These are phyloP conservation scores for Amaranthus palmeri DNA, from an alignment of 148 eudicot species.

Conservation along the genomic window DNA sequence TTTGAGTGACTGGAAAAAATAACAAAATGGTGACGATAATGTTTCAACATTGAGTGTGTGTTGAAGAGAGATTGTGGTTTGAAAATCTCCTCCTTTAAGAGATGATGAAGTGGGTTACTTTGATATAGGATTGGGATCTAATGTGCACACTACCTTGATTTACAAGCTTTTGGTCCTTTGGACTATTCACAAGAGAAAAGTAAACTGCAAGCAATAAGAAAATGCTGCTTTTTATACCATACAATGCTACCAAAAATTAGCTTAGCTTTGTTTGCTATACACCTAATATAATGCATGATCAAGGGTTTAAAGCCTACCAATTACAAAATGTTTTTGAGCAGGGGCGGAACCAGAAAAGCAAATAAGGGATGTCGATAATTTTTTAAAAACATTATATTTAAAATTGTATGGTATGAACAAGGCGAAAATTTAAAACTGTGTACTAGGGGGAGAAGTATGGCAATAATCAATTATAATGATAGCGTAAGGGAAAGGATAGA, in stretches of 20 bases:
- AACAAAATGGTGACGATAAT: background rate
- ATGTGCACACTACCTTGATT: constrained; percentile 8
- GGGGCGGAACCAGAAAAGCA: too few relatives aligned
- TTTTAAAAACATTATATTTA: too few relatives aligned
- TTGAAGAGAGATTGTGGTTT: background rate
- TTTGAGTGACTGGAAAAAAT: background rate
- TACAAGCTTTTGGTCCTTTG: background rate
- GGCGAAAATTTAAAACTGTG: too few relatives aligned
- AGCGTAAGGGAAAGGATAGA: too few relatives aligned
- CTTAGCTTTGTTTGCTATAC: constrained; percentile 16
- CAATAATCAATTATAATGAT: too few relatives aligned
- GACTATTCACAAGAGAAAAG: background rate
- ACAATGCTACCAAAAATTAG: constrained; percentile 6
- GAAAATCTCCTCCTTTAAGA: constrained; percentile 7
- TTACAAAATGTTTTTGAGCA: background rate
- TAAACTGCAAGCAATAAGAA: background rate
- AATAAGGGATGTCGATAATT: too few relatives aligned
- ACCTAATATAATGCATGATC: constrained; percentile 5
- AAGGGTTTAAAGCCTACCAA: too few relatives aligned
- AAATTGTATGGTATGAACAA: too few relatives aligned
- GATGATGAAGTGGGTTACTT: constrained; percentile 3
- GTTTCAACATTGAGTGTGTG: background rate
- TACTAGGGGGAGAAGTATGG: too few relatives aligned
- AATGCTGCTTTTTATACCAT: constrained; percentile 16
- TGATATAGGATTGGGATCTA: background rate